phyloP scores from a whole-genome alignment of 78 protist species.

The Parvularia atlantis region DNA sequence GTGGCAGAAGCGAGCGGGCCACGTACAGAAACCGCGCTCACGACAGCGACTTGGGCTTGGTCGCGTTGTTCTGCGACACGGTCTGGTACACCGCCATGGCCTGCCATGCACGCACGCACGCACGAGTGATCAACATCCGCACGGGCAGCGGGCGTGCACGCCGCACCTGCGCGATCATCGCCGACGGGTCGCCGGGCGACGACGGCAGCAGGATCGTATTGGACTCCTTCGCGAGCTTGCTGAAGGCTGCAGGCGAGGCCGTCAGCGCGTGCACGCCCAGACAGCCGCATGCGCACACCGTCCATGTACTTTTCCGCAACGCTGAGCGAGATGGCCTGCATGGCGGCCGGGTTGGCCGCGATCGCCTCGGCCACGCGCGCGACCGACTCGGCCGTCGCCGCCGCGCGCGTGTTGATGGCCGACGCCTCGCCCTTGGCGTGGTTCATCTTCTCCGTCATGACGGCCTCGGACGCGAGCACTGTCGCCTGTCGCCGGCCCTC shows the following conservation, averaged over 20 bases:
- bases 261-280: neutral
- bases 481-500: constrained; percentile 21
- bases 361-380: constrained; percentile 7
- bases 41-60: too few species aligned
- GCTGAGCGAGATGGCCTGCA: constrained; percentile 3
- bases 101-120: too few species aligned
- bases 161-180: constrained; percentile 41
- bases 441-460: constrained; percentile 7
- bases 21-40: too few species aligned
- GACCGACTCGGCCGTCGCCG: constrained; percentile 42
- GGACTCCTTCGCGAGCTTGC: constrained; percentile 28
- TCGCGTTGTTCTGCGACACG: too few species aligned
- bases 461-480: constrained; percentile 46
- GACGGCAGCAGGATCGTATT: constrained; percentile 59
- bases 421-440: constrained; percentile 41
- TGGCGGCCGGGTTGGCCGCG: neutral
- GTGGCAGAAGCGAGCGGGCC: too few species aligned
- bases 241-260: neutral
- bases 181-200: constrained; percentile 6
- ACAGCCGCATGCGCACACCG: too few species aligned
- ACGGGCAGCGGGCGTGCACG: too few species aligned
- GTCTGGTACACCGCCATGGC: too few species aligned
- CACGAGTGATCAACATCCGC: too few species aligned
- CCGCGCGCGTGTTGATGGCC: constrained; percentile 16
- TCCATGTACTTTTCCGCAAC: too few species aligned